Evolutionary conservation across 495 filamentous ascomycete genomes (phyloP), one percentile per base, ranked within the genome.

Genomic region (Neurospora sp.): DNA sequence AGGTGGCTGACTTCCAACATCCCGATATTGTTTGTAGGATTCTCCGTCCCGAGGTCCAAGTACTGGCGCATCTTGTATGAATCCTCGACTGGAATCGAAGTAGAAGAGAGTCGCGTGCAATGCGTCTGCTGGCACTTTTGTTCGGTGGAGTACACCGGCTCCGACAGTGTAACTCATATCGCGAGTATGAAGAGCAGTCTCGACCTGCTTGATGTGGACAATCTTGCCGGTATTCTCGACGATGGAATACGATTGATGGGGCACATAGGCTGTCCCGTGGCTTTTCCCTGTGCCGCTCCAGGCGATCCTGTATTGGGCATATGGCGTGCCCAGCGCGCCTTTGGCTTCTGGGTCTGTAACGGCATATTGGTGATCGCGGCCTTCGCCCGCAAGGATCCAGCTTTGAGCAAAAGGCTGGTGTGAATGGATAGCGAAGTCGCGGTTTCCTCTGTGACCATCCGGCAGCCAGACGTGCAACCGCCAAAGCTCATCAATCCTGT

Each of bases 301-400:
- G 27, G 68, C 53, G 8, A 78, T 38, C 14, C 38, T 42, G 40
- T 78, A 78, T 70, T 69, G 68, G 31, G 75, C 69, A 68, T 75
- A 75, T n/a, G 75, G 73, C 3, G 73, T 72, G 39, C 39, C 20
- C 53, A 61, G 22, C 53, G 22, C 53, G 31, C 53, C 22, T 16
- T 61, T 61, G 53, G 53, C 53, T n/a, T 39, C 38, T 5, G 31
- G n/a, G 16, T 71, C 40, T 71, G n/a, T 39, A 40, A 69, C 53
- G 2, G 10, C 16, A 65, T 72, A 78, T 20, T 44, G 35, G 27
- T 74, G 45, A 37, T 78, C 77, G 40, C 12, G 70, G 16, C 76
- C 77, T 39, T 76, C 70, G 12, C 77, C 77, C n/a, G 76, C 76
- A 12, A 79, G 42, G 10, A 79, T 71, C 77, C 77, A 79, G 35